Base-by-base conservation (phyloP, 305 asterid species). In the Plantago lanceolata region DNA sequence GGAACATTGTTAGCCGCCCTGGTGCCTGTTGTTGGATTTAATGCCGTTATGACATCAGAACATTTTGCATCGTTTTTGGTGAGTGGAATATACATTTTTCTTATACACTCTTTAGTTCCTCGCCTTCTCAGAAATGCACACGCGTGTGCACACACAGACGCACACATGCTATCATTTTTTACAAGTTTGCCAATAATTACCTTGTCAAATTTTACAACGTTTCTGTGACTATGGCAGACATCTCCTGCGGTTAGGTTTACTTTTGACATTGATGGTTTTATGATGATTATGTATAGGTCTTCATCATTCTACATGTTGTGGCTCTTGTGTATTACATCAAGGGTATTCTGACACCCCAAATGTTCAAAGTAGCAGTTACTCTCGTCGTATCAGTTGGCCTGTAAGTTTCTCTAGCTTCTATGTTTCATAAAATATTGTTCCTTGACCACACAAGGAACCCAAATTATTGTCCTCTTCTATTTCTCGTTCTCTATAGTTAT, bases 11-110 rank as follows among this genome's bases (percentile, higher is more conserved):
- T 92, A 72, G 96, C 96, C 2, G 73, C 98, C 61, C 77, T 89
- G 80, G 98, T 92, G 69, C 96, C 98, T 50, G 96, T 92, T 71
- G 98, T 92, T 65, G 98, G 98, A 33, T 92, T 89, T 78, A 92
- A 92, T 79, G 96, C 96, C 63, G 91, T 92, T 65, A 75, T 92
- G 96, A 87, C 98, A 62, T 92, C 98, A 5, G 96, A 92, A 73
- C 98, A 92, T 78, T 92, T 92, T 76, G 96, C 96, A 31, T 92
- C 96, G 16, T 92, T 92, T 81, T 69, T 92, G 71, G 98, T 92
- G 72, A 84, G 96, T 67, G 61, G 55, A 48, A 56, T 33, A 48
- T 65, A 16, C 57, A 63, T 48, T 61, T 15, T 47, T 18, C 47
- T 53, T 40, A 43, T 20, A 43, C 5, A n/a, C 0, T 58, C 26